Conservation (phyloP, 164 flowering plant species). For the Annona cherimola region DNA sequence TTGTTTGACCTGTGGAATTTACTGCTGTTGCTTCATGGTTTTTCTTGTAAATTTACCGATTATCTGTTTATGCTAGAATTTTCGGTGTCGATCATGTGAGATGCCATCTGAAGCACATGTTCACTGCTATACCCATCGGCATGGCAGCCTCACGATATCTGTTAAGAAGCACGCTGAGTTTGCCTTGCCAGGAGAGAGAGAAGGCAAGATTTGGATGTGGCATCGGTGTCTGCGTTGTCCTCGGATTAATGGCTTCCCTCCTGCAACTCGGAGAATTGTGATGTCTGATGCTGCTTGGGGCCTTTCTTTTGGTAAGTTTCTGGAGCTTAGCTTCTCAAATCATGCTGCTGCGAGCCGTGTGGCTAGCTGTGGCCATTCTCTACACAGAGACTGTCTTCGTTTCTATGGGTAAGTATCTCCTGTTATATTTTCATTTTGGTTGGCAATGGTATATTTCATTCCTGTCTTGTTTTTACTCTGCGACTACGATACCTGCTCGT, state of each 20-base stretch:
- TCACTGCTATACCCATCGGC: conserved; percentile 93
- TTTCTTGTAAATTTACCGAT: too few relatives aligned
- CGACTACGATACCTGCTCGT: background rate
- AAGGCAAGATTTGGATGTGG: conserved; percentile 99
- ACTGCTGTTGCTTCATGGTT: background rate
- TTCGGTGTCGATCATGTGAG: conserved; percentile 73
- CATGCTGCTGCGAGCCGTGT: conserved; percentile 99
- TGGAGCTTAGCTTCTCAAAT: conserved; percentile 99
- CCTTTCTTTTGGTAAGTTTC: conserved; percentile 93
- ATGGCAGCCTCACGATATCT: conserved; percentile 94
- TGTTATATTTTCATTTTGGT: background rate
- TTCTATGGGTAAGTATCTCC: conserved; percentile 75
- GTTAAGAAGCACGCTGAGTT: conserved; percentile 75
- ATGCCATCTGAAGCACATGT: conserved; percentile 98
- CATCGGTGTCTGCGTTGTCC: conserved; percentile 92
- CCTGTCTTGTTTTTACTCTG: background rate
- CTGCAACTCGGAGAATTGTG: conserved; percentile 81
- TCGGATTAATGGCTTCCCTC: conserved; percentile 72
- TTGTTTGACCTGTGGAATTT: too few relatives aligned
- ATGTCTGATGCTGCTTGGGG: conserved; percentile 99
- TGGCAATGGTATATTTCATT: background rate
- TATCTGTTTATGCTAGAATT: conserved; percentile 43
- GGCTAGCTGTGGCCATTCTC: conserved; percentile 97
- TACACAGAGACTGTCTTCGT: conserved; percentile 98
- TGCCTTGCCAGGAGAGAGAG: conserved; percentile 75